A percentile compares a stretch with the other conserved stretches of the same genome.
Conservation (phyloP, 495 filamentous ascomycete genomes). For the Neurospora sp. region DNA sequence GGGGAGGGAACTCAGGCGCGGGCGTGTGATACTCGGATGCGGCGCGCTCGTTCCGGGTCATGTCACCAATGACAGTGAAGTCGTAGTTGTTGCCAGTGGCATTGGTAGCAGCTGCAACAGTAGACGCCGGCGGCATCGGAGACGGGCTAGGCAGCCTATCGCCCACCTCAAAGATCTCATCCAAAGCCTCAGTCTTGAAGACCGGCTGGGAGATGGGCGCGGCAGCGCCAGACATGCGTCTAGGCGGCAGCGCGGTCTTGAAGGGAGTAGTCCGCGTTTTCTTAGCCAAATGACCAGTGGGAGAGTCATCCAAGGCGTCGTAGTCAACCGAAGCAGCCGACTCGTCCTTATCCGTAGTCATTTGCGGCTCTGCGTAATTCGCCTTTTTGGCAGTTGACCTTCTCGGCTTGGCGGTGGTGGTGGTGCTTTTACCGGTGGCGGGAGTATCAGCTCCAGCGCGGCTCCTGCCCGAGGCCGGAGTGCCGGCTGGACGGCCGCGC, state of each 20-base stretch:
- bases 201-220: not conserved
- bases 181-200: not conserved
- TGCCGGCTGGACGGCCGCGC: not conserved
- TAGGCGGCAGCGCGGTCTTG: not conserved
- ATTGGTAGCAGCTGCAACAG: not conserved
- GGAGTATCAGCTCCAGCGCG: not conserved
- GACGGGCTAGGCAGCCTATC: not conserved
- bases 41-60: not conserved
- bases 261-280: not conserved
- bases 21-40: not conserved
- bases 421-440: conserved; percentile 4
- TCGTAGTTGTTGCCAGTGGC: not conserved
- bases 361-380: conserved; percentile 3
- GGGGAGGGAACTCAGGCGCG: not conserved
- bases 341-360: conserved; percentile 1
- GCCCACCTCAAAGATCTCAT: not conserved
- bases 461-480: not conserved
- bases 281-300: conserved; percentile 15
- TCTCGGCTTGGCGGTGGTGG: not conserved
- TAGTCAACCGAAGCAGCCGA: conserved; percentile 3
- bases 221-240: not conserved
- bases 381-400: conserved; percentile 11
- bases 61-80: not conserved
- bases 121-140: not conserved
- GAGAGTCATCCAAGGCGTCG: conserved; percentile 15